phyloP scores from a whole-genome alignment of 2,329 filamentous ascomycete species.

The Magnaporthiopsis poae region DNA sequence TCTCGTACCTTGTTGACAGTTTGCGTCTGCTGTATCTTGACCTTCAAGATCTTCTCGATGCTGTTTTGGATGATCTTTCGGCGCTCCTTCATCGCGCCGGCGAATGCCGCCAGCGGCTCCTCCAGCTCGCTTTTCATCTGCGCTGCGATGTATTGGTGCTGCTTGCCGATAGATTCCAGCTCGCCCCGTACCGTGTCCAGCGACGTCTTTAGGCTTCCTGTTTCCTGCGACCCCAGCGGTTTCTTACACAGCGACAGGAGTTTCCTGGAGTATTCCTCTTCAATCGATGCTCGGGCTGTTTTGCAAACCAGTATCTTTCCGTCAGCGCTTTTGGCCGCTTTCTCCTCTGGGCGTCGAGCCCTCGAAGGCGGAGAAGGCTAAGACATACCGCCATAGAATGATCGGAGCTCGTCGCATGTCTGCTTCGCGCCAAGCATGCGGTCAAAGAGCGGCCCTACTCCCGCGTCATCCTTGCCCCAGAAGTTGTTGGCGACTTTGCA shows the following conservation, averaged over 20 bases:
- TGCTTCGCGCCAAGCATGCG: constrained; percentile 92
- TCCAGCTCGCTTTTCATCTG: constrained; percentile 97
- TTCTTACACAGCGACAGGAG: constrained; percentile 78
- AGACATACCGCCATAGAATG: constrained; percentile 69
- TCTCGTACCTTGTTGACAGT: constrained; percentile 73
- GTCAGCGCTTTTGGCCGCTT: too few species aligned
- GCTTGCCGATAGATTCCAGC: constrained; percentile 85
- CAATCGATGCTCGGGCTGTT: constrained; percentile 76
- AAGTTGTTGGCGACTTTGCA: constrained; percentile 89
- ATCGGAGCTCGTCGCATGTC: constrained; percentile 84
- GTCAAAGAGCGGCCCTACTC: constrained; percentile 79
- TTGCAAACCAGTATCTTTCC: too few species aligned
- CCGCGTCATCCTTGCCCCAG: constrained; percentile 98
- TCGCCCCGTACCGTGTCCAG: constrained; percentile 82
- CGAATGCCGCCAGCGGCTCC: constrained; percentile 82
- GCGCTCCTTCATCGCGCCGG: constrained; percentile 89
- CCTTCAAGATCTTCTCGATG: constrained; percentile 87
- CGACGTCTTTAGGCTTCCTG: constrained; percentile 71
- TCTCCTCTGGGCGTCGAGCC: too few species aligned
- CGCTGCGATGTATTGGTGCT: constrained; percentile 76
- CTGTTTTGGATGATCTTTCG: constrained; percentile 91
- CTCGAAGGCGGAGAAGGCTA: background rate
- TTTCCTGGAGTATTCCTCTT: constrained; percentile 92
- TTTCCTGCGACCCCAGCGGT: constrained; percentile 76
- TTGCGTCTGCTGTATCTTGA: constrained; percentile 83